Evolutionary conservation across 768 basidiomycete species (phyloP), one percentile per base, ranked within the genome.

Genomic region (Serendipita sp.): DNA sequence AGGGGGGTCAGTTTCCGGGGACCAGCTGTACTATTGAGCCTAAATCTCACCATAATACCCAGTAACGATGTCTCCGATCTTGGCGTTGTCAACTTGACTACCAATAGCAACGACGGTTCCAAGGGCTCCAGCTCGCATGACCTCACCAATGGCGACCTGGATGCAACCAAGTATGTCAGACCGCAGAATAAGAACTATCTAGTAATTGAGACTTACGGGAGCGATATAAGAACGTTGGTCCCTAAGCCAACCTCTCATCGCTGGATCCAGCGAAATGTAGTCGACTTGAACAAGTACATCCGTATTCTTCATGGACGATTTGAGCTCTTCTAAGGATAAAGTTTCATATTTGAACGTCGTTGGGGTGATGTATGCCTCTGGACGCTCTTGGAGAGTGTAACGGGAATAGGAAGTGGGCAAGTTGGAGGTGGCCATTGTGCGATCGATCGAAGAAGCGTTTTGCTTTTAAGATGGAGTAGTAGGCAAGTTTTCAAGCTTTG

Each of bases 191-290:
- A 10, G 24, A 24, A 24, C 24, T 1, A 24, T 24, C 24, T 24
- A 24, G 24, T 13, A 34, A 10, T 0, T 18, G 2, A 4, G 4
- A 11, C 16, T 70, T 3, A 85, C 83, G 7, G 88, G 88, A 13
- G 81, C 81, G 15, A 88, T 58, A 71, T 92, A 91, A 68, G 83
- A 85, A 53, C 92, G 78, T 15, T 71, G 72, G 71, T 90, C 87
- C 67, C 80, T 82, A 62, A 98, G 71, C 80, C 88, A 96, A 11
- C 82, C 83, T 7, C 92, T 81, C 89, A 92, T 91, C 0, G 91
- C 89, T 18, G 93, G 92, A 70, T 96, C 93, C 68, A 96, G 72
- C 38, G 84, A 85, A 37, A 92, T 71, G 78, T 86, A 93, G 54
- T 85, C 83, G 65, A 88, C 83, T 72, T 83, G 80, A n/a, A 97